phyloP scores from a whole-genome alignment of 2,329 filamentous ascomycete genomes.

The Graphiopsis chlorocephala region DNA sequence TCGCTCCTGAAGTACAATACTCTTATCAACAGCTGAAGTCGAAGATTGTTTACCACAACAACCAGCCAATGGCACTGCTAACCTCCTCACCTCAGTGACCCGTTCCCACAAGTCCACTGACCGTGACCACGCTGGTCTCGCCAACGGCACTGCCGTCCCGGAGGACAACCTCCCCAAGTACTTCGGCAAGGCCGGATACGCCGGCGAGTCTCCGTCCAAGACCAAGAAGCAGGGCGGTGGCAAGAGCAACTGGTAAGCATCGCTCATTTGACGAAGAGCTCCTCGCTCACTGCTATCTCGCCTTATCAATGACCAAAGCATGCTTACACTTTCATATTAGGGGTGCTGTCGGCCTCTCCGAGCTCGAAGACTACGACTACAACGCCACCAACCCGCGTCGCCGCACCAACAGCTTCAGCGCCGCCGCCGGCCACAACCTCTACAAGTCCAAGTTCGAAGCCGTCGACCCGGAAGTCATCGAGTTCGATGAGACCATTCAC shows the following conservation, averaged over 20 bases:
- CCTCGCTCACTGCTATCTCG: constrained; percentile 5
- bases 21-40: background rate
- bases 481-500: constrained; percentile 69
- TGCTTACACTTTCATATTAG: constrained; percentile 46
- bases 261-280: background rate
- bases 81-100: constrained; percentile 65
- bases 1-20: background rate
- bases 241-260: constrained; percentile 84
- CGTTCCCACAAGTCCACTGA: constrained; percentile 95
- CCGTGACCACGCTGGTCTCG: constrained; percentile 79
- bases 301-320: background rate
- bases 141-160: constrained; percentile 67
- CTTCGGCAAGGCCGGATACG: constrained; percentile 84
- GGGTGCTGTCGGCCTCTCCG: constrained; percentile 74
- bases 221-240: constrained; percentile 95
- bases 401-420: constrained; percentile 84
- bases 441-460: constrained; percentile 98
- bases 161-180: constrained; percentile 81
- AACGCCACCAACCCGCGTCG: constrained; percentile 82
- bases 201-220: constrained; percentile 82
- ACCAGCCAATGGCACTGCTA: constrained; percentile 1
- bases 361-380: constrained; percentile 80
- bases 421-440: constrained; percentile 66
- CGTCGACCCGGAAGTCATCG: constrained; percentile 85
- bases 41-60: background rate